These are phyloP conservation scores for Tausonia pullulans DNA, from an alignment of 1,284 basidiomycete genomes.

Conservation along the genomic window DNA sequence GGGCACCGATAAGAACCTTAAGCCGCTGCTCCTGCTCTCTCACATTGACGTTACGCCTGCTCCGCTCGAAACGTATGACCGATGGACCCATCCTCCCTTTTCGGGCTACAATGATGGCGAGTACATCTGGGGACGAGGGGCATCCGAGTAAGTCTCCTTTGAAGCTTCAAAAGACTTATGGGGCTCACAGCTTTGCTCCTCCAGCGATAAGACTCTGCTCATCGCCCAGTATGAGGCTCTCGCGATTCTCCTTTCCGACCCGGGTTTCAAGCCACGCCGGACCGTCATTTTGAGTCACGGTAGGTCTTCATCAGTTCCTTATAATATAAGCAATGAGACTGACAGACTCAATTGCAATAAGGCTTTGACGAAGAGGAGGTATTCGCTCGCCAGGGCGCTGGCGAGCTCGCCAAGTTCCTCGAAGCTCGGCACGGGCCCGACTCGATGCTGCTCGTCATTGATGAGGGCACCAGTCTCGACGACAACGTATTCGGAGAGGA, in stretches of 20 bases:
- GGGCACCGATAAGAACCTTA: constrained; percentile 36
- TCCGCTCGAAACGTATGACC: constrained; percentile 27
- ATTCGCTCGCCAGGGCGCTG: constrained; percentile 31
- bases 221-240: constrained; percentile 32
- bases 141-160: constrained; percentile 21
- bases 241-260: constrained; percentile 27
- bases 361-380: constrained; percentile 29
- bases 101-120: constrained; percentile 30
- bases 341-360: background rate
- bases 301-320: background rate
- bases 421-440: constrained; percentile 33
- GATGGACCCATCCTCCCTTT: constrained; percentile 34
- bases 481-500: constrained; percentile 28
- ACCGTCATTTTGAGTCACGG: constrained; percentile 31
- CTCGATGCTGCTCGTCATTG: constrained; percentile 33
- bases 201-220: constrained; percentile 10
- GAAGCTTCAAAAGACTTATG: background rate
- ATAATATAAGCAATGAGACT: background rate
- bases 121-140: constrained; percentile 34
- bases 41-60: constrained; percentile 37
- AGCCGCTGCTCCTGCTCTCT: constrained; percentile 35
- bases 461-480: constrained; percentile 30
- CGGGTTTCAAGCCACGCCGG: constrained; percentile 28
- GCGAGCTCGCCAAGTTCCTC: constrained; percentile 30
- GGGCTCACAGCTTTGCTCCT: too few species aligned